These are phyloP conservation scores for Oidiodendron maius DNA, from an alignment of 495 filamentous ascomycete genomes.

Conservation along the genomic window DNA sequence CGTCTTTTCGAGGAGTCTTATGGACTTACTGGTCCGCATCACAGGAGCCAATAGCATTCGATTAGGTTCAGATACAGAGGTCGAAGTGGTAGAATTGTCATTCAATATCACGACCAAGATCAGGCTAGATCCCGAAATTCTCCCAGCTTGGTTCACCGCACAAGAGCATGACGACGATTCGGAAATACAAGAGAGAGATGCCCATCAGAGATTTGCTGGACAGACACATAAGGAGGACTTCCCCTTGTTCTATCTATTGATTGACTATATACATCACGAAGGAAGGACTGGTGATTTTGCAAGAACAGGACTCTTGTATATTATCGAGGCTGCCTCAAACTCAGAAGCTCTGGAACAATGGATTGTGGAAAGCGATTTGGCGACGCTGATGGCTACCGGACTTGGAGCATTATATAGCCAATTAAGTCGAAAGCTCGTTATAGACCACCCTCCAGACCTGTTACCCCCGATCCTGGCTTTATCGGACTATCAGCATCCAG, in stretches of 20 bases:
- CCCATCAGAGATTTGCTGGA: constrained; percentile 67
- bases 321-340: constrained; percentile 86
- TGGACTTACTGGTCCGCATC: constrained; percentile 69
- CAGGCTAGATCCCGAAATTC: constrained; percentile 73
- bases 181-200: constrained; percentile 27
- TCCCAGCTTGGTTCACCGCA: constrained; percentile 81
- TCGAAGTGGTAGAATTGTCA: constrained; percentile 78
- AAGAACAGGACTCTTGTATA: constrained; percentile 89
- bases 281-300: constrained; percentile 93
- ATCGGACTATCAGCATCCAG: constrained; percentile 70
- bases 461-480: constrained; percentile 77
- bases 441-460: constrained; percentile 54
- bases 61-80: constrained; percentile 65
- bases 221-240: constrained; percentile 89
- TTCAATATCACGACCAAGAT: constrained; percentile 96
- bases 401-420: constrained; percentile 95
- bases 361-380: constrained; percentile 95
- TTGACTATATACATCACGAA: constrained; percentile 94
- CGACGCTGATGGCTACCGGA: constrained; percentile 94
- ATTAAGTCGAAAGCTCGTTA: constrained; percentile 69
- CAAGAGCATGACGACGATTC: constrained; percentile 23
- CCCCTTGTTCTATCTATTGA: constrained; percentile 87
- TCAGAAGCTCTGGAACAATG: constrained; percentile 82
- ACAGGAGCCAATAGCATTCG: constrained; percentile 55
- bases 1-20: constrained; percentile 75